These are phyloP conservation scores for Nakazawaea wickerhamii DNA, from an alignment of 805 yeast species.

Conservation along the genomic window DNA sequence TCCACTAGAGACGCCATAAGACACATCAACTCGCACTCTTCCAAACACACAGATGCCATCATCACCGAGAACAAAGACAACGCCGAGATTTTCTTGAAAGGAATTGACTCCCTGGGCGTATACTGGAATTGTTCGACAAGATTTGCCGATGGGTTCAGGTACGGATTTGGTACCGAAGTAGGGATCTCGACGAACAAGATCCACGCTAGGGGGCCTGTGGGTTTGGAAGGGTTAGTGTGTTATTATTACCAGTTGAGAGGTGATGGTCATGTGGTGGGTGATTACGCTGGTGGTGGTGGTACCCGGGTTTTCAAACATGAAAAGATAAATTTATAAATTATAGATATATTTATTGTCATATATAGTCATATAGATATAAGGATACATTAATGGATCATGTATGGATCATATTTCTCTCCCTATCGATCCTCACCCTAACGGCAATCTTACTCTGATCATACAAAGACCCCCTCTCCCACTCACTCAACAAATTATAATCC, in stretches of 20 bases:
- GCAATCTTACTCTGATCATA: constrained; percentile 29
- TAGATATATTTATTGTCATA: background rate
- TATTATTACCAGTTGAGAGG: constrained; percentile 94
- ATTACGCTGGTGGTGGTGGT: constrained; percentile 93
- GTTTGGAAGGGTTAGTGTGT: constrained; percentile 92
- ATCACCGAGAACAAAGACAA: constrained; percentile 65
- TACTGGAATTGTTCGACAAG: constrained; percentile 97
- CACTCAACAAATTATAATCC: constrained; percentile 13
- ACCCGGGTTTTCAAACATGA: constrained; percentile 69
- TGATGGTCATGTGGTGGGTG: constrained; percentile 87
- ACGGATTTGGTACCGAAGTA: constrained; percentile 98
- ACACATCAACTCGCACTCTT: constrained; percentile 88
- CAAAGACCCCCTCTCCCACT: constrained; percentile 19
- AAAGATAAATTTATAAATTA: constrained; percentile 29
- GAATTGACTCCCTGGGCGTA: constrained; percentile 92
- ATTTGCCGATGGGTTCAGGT: constrained; percentile 97
- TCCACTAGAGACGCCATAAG: constrained; percentile 66
- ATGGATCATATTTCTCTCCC: constrained; percentile 19
- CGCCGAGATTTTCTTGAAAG: constrained; percentile 76
- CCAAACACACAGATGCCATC: constrained; percentile 93
- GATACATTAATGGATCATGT: background rate
- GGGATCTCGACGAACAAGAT: constrained; percentile 96
- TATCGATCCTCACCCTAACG: constrained; percentile 29
- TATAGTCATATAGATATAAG: background rate
- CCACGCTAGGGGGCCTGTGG: constrained; percentile 98